Evolutionary conservation across 2,329 filamentous ascomycete genomes (phyloP), one percentile per base, ranked within the genome.

Genomic region (Aureobasidium lini): DNA sequence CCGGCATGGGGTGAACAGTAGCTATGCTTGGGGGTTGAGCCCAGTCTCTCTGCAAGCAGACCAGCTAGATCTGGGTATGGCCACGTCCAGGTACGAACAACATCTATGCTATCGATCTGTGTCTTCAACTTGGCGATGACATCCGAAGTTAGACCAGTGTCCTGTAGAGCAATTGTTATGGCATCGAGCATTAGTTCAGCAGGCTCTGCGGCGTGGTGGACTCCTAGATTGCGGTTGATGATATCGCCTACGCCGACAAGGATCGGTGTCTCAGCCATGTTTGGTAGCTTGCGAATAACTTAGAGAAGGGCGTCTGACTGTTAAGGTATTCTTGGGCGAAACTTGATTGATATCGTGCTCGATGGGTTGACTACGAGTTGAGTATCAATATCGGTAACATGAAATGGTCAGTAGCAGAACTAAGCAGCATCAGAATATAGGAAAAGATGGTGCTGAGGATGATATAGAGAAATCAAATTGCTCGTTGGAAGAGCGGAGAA

Each of bases 1-100:
- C 85, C 85, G 0, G 84, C 84, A 72, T 87, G 83, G 2, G 80
- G 78, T 28, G 78, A 82, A 61, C 81, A 78, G 29, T 73, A 69
- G 49, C 73, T 76, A 64, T 82, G 79, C 1, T 71, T 72, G 0
- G 80, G 73, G 2, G 75, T 68, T 3, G 82, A 72, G 0, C 73
- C 75, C 2, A 87, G 69, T 39, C 73, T 77, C 40, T 78, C 64
- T 0, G 79, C 74, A 6, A 88, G 67, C 1, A 83, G 70, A 5
- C 74, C 75, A 0, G 84, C 82, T 1, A 87, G 69, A 66, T 87
- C 79, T 1, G 75, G 70, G 66, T 87, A 87, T 0, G 81, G 79
- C 84, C 84, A 87, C 0, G 84, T 86, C 84, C 84, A 88, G 0
- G 82, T 82, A 42, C 76, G 77, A 9, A 87, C 83, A 4, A 86